phyloP scores from a whole-genome alignment of 257 asterid genomes.

The Prunella vulgaris region DNA sequence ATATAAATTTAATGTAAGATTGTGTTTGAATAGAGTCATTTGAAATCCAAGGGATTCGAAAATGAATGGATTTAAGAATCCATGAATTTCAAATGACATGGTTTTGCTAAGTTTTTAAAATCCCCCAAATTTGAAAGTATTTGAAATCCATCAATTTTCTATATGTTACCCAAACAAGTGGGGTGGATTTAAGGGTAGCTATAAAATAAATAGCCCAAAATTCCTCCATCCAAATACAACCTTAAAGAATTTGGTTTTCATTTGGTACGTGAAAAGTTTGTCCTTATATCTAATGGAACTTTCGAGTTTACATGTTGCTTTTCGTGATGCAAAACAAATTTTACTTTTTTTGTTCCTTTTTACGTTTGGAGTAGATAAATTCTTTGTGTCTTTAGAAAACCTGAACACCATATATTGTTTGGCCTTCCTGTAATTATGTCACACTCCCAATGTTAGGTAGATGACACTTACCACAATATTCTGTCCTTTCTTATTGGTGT shows the following conservation, averaged over 20 bases:
- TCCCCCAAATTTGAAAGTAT: no score
- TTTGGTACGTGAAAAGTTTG: background rate
- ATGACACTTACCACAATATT: background rate
- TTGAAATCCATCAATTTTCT: no score
- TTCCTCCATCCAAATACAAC: no score
- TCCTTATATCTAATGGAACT: constrained; percentile 1
- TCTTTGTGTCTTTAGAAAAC: background rate
- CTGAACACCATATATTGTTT: background rate
- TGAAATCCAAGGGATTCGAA: no score
- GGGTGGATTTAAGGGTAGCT: no score
- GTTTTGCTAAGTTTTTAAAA: no score
- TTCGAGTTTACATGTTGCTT: background rate
- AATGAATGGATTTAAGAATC: no score
- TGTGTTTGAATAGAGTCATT: no score
- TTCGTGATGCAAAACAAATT: background rate
- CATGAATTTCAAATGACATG: no score
- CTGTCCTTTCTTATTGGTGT: background rate
- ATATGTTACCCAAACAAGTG: no score
- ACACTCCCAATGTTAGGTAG: background rate
- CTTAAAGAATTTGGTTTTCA: background rate
- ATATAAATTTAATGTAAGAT: background rate
- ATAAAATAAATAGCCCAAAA: no score
- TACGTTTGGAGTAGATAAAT: background rate
- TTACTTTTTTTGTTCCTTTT: background rate
- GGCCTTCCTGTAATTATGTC: background rate